These are phyloP conservation scores for Trichoderma semiorbis DNA, from an alignment of 2,329 filamentous ascomycete genomes.

Conservation along the genomic window DNA sequence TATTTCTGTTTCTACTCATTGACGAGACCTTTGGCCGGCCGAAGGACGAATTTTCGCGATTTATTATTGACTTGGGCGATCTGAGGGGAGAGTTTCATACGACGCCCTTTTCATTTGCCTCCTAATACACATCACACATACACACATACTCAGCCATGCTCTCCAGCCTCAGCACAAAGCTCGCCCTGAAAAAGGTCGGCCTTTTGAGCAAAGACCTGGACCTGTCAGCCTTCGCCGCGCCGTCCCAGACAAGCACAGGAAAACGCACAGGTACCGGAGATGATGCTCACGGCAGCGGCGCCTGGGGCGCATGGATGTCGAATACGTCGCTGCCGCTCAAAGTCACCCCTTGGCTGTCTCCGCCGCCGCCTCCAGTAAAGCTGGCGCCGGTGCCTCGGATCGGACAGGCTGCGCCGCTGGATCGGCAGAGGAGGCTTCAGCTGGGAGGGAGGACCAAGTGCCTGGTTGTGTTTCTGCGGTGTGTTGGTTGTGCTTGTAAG, in stretches of 20 bases:
- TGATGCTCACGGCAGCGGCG: constrained; percentile 12
- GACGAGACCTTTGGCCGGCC: not conserved
- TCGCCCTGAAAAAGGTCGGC: constrained; percentile 56
- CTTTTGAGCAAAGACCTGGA: constrained; percentile 50
- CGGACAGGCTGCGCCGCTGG: constrained; percentile 47
- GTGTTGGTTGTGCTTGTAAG: constrained; percentile 47
- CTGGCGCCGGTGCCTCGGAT: constrained; percentile 44
- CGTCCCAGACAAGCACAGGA: constrained; percentile 22
- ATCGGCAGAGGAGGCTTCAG: constrained; percentile 43
- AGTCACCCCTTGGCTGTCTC: constrained; percentile 52
- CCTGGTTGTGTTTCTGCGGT: constrained; percentile 51
- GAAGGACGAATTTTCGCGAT: not conserved
- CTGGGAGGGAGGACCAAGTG: constrained; percentile 44
- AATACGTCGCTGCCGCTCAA: constrained; percentile 41
- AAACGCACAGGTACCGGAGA: not conserved
- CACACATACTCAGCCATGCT: constrained; percentile 41
- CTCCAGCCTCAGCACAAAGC: constrained; percentile 53
- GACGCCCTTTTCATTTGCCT: not conserved
- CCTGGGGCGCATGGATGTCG: constrained; percentile 48
- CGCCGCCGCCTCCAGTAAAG: constrained; percentile 48
- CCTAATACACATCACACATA: not conserved
- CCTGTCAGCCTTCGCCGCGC: constrained; percentile 29
- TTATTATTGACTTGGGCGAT: not conserved
- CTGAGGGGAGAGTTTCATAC: not conserved
- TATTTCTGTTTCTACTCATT: not conserved